Conservation (phyloP, 139 green algal genomes). For the Coelastrella sp. region DNA sequence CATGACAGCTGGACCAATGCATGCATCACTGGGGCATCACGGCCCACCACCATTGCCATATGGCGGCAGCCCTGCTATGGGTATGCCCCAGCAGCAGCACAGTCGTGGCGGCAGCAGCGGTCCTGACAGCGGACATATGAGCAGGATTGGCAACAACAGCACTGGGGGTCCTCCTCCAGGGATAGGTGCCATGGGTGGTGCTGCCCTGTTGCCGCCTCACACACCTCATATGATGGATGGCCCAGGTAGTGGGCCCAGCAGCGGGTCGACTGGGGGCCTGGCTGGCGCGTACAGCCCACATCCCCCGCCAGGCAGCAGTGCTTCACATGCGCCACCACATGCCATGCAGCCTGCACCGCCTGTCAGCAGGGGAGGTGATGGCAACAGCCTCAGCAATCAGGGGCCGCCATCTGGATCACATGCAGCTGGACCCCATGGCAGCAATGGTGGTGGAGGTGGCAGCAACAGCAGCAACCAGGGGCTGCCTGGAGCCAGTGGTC, state of each 20-base stretch:
- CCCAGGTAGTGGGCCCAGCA: neutral
- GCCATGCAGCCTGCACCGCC: constrained; percentile 14
- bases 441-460: neutral
- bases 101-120: constrained; percentile 1
- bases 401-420: neutral
- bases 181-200: neutral
- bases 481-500: neutral
- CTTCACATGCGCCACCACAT: neutral
- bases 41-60: neutral
- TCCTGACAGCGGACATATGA: neutral
- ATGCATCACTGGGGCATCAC: neutral
- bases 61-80: neutral
- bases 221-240: neutral
- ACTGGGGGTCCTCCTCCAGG: constrained; percentile 3
- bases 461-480: neutral
- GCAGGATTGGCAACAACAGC: constrained; percentile 6
- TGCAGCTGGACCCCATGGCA: neutral
- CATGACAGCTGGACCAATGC: neutral
- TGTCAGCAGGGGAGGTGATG: neutral
- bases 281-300: neutral
- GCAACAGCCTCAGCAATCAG: neutral
- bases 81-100: constrained; percentile 35
- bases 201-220: neutral
- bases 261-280: neutral
- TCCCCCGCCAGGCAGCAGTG: neutral